Base-by-base conservation (phyloP, 2,329 filamentous ascomycete genomes). In the Fusarium virguliforme region DNA sequence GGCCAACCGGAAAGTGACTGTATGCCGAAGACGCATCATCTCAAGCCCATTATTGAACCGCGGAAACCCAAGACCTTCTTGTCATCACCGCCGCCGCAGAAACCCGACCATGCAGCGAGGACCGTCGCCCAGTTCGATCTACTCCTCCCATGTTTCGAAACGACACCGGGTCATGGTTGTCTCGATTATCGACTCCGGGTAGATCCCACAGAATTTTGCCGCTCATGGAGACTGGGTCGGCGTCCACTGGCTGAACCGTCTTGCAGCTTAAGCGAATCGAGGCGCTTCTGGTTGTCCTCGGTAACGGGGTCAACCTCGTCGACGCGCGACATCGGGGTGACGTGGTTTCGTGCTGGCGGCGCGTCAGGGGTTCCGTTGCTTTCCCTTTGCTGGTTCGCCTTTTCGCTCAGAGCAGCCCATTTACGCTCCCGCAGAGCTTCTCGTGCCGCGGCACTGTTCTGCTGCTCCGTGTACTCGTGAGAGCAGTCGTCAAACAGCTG, bases 401-500 rank as follows among this genome's bases (percentile, higher is more conserved):
- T 90, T 73, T 96, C 92, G 55, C 91, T 88, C 43, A 99, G 87
- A 68, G 91, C 90, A 60, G 95, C 94, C 96, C 96, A 99, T 79
- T 95, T 94, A 73, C 91, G 90, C 80, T 97, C 91, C 72, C 96
- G 90, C 70, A 90, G 87, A 71, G 92, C 90, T 81, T 98, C 92
- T 62, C 95, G 90, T 66, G 94, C 89, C n/a, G 93, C 91, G 4
- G 95, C 94, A 70, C 90, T 96, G 82, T 97, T 97, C 82, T 98
- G 95, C 77, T 96, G 92, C 81, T 98, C 95, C 6, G 95, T 97
- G 82, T 99, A 99, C 72, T 98, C 95, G 78, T 98, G 95, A 37
- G 96, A 98, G 83, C 96, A 99, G 79, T 99, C 96, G 76, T 99
- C 96, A 77, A 99, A 99, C 24, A 99, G 89, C 81, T 98, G 95